Evolutionary conservation across 345 rosid genomes (phyloP).

Genomic region (Heritiera littoralis): DNA sequence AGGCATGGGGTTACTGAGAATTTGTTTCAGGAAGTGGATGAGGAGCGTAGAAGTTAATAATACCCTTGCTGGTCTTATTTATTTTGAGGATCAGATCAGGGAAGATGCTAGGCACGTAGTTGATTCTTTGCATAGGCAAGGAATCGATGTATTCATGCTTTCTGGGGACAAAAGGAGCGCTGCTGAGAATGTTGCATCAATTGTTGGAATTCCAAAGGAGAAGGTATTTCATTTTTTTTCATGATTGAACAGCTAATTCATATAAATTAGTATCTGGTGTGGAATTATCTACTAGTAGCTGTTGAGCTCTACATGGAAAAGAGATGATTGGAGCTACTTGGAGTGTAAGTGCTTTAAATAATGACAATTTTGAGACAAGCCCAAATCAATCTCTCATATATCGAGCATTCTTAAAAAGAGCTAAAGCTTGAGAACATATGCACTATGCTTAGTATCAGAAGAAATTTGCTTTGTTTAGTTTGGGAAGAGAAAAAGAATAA

Average conservation of each 20-base stretch:
- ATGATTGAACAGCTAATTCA: background rate
- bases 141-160: constrained; percentile 81
- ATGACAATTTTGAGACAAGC: background rate
- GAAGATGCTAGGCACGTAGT: constrained; percentile 88
- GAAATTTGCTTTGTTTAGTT: background rate
- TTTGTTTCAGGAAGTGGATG: constrained; percentile 47
- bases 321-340: background rate
- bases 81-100: constrained; percentile 84
- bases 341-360: background rate
- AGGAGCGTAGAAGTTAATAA: constrained; percentile 62
- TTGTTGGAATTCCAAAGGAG: constrained; percentile 81
- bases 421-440: no score
- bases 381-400: background rate
- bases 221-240: constrained; percentile 45
- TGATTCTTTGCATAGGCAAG: constrained; percentile 58
- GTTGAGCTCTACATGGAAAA: background rate
- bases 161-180: constrained; percentile 87
- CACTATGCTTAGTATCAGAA: background rate
- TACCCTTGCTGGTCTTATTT: constrained; percentile 74
- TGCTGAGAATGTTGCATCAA: constrained; percentile 87
- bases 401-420: background rate
- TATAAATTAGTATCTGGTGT: constrained; percentile 1
- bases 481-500: background rate
- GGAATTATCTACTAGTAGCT: background rate
- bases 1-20: constrained; percentile 73